Evolutionary conservation across 2,329 filamentous ascomycete species (phyloP).

Genomic region (Didymella exigua): DNA sequence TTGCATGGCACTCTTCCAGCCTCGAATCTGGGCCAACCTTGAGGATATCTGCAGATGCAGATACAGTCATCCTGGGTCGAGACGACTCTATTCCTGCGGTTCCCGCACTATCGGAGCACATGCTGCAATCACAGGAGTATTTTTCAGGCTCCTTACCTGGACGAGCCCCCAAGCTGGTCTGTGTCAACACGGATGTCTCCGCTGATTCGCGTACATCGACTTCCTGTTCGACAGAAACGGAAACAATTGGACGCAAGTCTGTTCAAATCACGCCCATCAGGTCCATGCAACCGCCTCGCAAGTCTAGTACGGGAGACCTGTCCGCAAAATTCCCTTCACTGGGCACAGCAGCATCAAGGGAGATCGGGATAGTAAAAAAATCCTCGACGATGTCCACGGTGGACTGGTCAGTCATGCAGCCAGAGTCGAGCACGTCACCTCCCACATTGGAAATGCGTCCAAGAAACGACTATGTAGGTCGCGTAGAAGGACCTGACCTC

Average conservation of each 20-base stretch:
- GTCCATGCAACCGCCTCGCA: constrained; percentile 30
- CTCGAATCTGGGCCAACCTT: constrained; percentile 26
- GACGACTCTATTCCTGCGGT: constrained; percentile 12
- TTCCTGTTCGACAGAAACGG: constrained; percentile 4
- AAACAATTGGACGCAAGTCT: not conserved
- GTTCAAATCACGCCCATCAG: constrained; percentile 29
- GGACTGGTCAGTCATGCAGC: not conserved
- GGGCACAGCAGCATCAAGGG: not conserved
- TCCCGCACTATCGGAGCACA: constrained; percentile 10
- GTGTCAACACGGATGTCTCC: constrained; percentile 10
- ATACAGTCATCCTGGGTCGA: constrained; percentile 28
- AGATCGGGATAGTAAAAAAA: not conserved
- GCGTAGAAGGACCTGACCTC: no score
- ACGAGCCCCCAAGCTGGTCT: constrained; percentile 17
- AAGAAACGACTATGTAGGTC: not conserved
- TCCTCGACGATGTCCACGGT: not conserved
- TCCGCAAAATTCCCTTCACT: not conserved
- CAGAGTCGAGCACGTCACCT: not conserved
- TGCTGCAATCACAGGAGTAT: not conserved
- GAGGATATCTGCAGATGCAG: constrained; percentile 35
- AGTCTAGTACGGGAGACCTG: constrained; percentile 2
- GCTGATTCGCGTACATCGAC: constrained; percentile 14
- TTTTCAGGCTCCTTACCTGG: constrained; percentile 18
- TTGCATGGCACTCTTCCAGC: constrained; percentile 24
- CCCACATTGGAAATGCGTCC: not conserved